Evolutionary conservation across 305 asterid species (phyloP).

Genomic region (Ajuga reptans): DNA sequence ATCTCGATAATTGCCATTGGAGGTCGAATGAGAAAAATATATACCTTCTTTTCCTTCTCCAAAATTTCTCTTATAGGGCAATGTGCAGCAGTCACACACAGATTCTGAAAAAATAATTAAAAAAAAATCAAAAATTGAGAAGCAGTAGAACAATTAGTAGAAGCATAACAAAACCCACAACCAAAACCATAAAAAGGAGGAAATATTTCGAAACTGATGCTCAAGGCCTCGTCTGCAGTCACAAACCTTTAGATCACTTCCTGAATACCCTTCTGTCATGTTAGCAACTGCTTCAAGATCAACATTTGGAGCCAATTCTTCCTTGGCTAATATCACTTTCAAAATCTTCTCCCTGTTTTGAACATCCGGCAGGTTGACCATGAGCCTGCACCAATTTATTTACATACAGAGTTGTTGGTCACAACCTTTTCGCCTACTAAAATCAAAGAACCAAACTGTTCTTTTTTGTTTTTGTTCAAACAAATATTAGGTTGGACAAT

Average conservation of each 20-base stretch:
- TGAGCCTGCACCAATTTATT: constrained; percentile 46
- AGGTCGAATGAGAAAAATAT: background rate
- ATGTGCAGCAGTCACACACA: constrained; percentile 83
- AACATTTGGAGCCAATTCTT: constrained; percentile 53
- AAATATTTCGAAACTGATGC: background rate
- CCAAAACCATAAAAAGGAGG: background rate
- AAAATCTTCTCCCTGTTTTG: constrained; percentile 64
- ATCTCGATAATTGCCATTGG: background rate
- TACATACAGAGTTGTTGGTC: constrained; percentile 1
- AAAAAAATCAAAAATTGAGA: background rate
- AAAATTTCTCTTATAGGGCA: constrained; percentile 85
- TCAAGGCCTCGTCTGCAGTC: background rate
- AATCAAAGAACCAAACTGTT: background rate
- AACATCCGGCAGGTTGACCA: constrained; percentile 85
- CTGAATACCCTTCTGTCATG: constrained; percentile 87
- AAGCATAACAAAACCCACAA: background rate
- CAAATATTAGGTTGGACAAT: constrained; percentile 7
- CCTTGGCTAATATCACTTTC: constrained; percentile 60
- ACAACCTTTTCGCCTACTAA: background rate
- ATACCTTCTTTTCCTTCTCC: constrained; percentile 72
- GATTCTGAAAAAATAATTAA: constrained; percentile 67
- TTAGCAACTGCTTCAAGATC: constrained; percentile 71
- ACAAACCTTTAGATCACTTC: constrained; percentile 89
- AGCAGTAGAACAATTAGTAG: background rate
- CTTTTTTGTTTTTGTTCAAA: background rate